Percentiles rank a stretch among this genome's conserved stretches.
phyloP scores from a whole-genome alignment of 441 rosid genomes.

The Eugenia klotzschiana region DNA sequence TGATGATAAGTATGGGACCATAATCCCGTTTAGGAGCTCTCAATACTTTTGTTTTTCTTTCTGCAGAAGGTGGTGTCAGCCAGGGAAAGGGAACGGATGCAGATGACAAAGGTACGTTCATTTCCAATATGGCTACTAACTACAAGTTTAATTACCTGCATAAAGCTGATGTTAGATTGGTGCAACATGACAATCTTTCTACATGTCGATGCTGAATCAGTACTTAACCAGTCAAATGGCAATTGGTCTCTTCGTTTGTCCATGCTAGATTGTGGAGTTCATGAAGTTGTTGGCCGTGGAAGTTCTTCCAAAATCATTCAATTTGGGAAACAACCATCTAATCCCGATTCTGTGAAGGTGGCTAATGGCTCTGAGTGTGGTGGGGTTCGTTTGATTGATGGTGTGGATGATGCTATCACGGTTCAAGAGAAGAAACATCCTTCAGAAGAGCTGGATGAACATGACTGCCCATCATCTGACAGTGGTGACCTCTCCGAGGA shows the following conservation, averaged over 20 bases:
- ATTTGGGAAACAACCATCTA: neutral
- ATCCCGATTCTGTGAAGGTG: constrained; percentile 1
- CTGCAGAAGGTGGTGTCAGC: constrained; percentile 11
- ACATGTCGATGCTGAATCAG: constrained; percentile 19
- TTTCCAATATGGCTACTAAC: neutral
- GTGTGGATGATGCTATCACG: constrained; percentile 14
- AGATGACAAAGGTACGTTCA: constrained; percentile 27
- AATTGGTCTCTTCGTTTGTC: constrained; percentile 10
- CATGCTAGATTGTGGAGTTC: constrained; percentile 7
- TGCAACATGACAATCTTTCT: neutral
- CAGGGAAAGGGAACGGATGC: constrained; percentile 12
- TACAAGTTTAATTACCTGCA: neutral
- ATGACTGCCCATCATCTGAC: constrained; percentile 39
- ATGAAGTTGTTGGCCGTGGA: constrained; percentile 11
- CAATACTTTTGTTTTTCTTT: constrained; percentile 7
- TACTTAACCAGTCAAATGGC: constrained; percentile 5
- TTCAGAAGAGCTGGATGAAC: constrained; percentile 23
- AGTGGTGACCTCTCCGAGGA: constrained; percentile 24
- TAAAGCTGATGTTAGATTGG: neutral
- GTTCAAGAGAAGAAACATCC: constrained; percentile 9
- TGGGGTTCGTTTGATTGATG: constrained; percentile 19
- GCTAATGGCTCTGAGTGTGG: neutral
- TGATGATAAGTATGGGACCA: constrained; percentile 23
- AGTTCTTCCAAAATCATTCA: neutral
- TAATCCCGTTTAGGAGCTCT: constrained; percentile 16